Evolutionary conservation across 1,284 basidiomycete genomes (phyloP).

Genomic region (Melanopsichium pennsylvanicum): DNA sequence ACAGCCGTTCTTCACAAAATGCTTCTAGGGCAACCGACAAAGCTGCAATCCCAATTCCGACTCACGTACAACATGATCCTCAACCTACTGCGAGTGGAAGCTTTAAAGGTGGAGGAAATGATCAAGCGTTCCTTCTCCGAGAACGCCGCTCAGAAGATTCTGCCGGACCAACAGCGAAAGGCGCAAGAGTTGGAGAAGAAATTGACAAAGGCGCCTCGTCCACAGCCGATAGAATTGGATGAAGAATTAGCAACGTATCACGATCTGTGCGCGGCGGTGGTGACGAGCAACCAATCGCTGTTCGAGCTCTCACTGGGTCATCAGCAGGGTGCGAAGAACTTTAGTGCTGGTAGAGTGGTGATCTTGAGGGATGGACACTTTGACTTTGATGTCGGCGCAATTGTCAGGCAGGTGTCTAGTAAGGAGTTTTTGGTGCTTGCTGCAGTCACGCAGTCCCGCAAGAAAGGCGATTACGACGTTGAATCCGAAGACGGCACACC

Average conservation of each 20-base stretch:
- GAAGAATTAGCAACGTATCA: slow-evolving; percentile 80
- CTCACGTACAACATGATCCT: slow-evolving; percentile 99
- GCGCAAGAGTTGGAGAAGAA: slow-evolving; percentile 75
- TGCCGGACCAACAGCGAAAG: slow-evolving; percentile 91
- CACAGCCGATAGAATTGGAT: slow-evolving; percentile 70
- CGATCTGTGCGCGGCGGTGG: slow-evolving; percentile 76
- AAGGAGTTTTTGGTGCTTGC: slow-evolving; percentile 79
- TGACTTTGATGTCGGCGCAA: slow-evolving; percentile 75
- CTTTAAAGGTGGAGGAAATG: slow-evolving; percentile 97
- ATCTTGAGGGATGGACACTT: slow-evolving; percentile 79
- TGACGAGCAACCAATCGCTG: slow-evolving; percentile 75
- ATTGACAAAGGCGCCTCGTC: slow-evolving; percentile 74
- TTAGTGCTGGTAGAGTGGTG: slow-evolving; percentile 81
- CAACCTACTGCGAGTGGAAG: slow-evolving; percentile 94
- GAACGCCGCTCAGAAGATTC: slow-evolving; percentile 88
- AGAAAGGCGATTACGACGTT: slow-evolving; percentile 68
- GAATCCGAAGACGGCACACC: not conserved
- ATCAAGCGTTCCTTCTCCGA: slow-evolving; percentile 99
- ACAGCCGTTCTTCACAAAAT: slow-evolving; percentile 72
- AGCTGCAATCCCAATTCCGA: slow-evolving; percentile 95
- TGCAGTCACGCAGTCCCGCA: slow-evolving; percentile 70
- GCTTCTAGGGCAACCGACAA: slow-evolving; percentile 91
- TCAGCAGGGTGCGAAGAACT: slow-evolving; percentile 75
- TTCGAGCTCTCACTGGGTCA: slow-evolving; percentile 74
- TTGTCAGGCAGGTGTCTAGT: slow-evolving; percentile 75